phyloP scores from a whole-genome alignment of 371 early-diverging fungal species.

The Mortierella sp. region DNA sequence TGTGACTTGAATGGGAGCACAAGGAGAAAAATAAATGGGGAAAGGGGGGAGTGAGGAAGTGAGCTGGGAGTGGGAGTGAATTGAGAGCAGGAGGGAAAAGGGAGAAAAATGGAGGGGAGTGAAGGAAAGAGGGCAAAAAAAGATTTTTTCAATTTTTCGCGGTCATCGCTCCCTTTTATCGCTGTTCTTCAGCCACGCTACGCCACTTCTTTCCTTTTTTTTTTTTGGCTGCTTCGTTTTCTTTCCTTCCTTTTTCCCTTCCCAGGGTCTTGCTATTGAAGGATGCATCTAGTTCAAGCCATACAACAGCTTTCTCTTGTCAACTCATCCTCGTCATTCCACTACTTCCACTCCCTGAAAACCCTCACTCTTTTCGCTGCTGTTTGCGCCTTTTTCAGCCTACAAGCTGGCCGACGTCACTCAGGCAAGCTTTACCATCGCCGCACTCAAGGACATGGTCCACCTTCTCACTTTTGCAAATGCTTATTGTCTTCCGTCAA shows the following conservation, averaged over 20 bases:
- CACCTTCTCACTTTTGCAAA: too few species aligned
- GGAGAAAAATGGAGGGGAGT: neutral
- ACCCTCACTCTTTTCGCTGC: neutral
- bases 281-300: too few species aligned
- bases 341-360: neutral
- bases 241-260: neutral
- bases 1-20: neutral
- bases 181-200: constrained; percentile 7
- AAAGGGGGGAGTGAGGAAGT: too few species aligned
- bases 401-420: neutral
- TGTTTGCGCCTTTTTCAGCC: neutral
- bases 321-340: too few species aligned
- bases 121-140: constrained; percentile 10
- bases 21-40: neutral
- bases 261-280: too few species aligned
- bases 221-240: neutral
- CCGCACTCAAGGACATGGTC: neutral
- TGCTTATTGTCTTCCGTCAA: too few species aligned
- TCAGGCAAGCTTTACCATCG: neutral
- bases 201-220: constrained; percentile 4
- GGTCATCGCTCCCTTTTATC: constrained; percentile 6
- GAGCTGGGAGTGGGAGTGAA: too few species aligned
- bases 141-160: constrained; percentile 10
- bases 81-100: neutral
- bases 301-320: too few species aligned